Evolutionary conservation across 192 early-diverging fungal species (phyloP), one percentile per base, ranked within the genome.

Genomic region (Backusella westeae): DNA sequence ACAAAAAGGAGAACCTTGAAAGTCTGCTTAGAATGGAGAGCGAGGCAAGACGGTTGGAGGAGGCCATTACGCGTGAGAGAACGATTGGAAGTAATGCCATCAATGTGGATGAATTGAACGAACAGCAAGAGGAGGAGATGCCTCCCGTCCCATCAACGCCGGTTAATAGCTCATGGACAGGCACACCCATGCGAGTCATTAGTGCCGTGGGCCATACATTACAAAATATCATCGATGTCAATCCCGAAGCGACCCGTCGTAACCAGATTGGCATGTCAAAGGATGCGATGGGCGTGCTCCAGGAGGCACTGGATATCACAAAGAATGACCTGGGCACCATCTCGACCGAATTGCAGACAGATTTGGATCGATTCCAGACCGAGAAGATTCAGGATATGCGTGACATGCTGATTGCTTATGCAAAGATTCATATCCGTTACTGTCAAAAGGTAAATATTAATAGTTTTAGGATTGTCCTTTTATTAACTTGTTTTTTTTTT

Each of bases 181-280:
- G 83, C 15, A 80, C 83, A 6, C 75, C 82, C 5, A 80, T 86
- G 38, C 84, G 86, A 34, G 80, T 90, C 19, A 85, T 90, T 67
- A 88, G 83, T 82, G 87, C 87, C 1, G 74, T 90, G 10, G 85
- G 89, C 52, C 87, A 90, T 70, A 96, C 92, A 39, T 77, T 99
- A 23, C 95, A 97, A 79, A 94, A 95, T 0, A 90, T 98, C 75
- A 96, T 98, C 84, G 97, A 98, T 81, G 96, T 96, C 6, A 97
- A 99, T 81, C 96, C 96, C 1, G 94, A 94, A 44, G 88, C 91
- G 26, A 94, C 95, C 42, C 89, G 96, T 10, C 91, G 96, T 65
- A 93, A 93, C 81, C 93, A 92, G 71, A 96, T 99, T 52, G 93
- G 94, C 19, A 93, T 92, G 42, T 93, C 95, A 5, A 89, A 90